A percentile compares a stretch with the other conserved stretches of the same genome.
These are phyloP conservation scores for Corylus americana DNA, from an alignment of 306 rosid species.

Conservation along the genomic window DNA sequence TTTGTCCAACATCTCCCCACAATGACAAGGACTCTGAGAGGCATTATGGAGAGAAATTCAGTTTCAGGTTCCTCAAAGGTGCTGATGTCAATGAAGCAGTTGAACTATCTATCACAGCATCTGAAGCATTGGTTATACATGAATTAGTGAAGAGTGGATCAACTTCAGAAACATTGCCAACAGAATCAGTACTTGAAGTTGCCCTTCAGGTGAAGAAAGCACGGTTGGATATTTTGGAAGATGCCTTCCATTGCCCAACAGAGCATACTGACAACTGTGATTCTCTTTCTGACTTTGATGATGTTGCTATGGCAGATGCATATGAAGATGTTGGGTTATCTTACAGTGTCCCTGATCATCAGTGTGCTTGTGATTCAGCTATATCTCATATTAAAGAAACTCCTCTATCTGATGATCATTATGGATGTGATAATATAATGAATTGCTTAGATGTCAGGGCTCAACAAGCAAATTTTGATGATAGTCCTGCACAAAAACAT, in stretches of 20 bases:
- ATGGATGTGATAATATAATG: slow-evolving; percentile 27
- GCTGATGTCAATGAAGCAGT: slow-evolving; percentile 56
- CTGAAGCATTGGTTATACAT: slow-evolving; percentile 86
- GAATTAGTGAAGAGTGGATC: slow-evolving; percentile 51
- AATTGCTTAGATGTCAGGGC: slow-evolving; percentile 21
- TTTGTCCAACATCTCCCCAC: slow-evolving; percentile 30
- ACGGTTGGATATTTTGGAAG: slow-evolving; percentile 54
- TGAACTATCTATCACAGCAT: slow-evolving; percentile 79
- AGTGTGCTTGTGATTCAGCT: slow-evolving; percentile 29
- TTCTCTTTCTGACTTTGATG: slow-evolving; percentile 82
- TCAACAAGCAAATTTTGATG: slow-evolving; percentile 38
- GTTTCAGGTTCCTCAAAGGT: slow-evolving; percentile 34
- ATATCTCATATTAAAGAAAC: slow-evolving; percentile 45
- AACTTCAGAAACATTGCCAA: slow-evolving; percentile 38
- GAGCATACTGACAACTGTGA: slow-evolving; percentile 53
- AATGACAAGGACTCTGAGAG: slow-evolving; percentile 35
- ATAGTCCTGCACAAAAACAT: slow-evolving; percentile 31
- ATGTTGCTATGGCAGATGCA: slow-evolving; percentile 64
- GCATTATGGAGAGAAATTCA: slow-evolving; percentile 35
- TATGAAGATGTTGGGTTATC: slow-evolving; percentile 77
- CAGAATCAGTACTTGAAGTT: slow-evolving; percentile 66
- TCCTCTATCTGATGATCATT: slow-evolving; percentile 34
- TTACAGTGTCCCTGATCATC: slow-evolving; percentile 31
- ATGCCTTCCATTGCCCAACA: slow-evolving; percentile 29
- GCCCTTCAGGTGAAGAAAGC: slow-evolving; percentile 77